These are phyloP conservation scores for Boletus rubroflammeus DNA, from an alignment of 768 basidiomycete species.

Conservation along the genomic window DNA sequence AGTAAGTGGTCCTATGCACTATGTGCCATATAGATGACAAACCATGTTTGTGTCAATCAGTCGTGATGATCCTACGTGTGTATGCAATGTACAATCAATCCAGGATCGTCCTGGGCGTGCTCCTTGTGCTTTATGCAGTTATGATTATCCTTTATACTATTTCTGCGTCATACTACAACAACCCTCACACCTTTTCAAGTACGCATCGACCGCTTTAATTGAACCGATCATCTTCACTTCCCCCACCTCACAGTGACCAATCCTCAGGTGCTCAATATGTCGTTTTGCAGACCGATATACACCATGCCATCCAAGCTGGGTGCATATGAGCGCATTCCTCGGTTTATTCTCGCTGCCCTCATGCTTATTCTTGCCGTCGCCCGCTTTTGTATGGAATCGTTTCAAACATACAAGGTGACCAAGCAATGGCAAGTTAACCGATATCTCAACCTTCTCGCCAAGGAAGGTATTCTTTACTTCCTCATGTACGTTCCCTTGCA, in stretches of 20 bases:
- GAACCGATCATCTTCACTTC: neutral
- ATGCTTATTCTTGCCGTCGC: conserved; percentile 6
- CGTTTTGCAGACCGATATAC: conserved; percentile 9
- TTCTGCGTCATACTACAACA: neutral
- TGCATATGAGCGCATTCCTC: conserved; percentile 10
- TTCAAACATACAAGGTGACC: conserved; percentile 8
- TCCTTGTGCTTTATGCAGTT: conserved; percentile 12
- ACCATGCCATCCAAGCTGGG: neutral
- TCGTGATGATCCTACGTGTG: conserved; percentile 24
- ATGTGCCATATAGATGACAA: neutral
- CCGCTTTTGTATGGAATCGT: conserved; percentile 5
- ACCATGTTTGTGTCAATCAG: neutral
- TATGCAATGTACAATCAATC: conserved; percentile 24
- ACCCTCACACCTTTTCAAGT: conserved; percentile 10
- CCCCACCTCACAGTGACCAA: conserved; percentile 3
- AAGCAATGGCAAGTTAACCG: conserved; percentile 9
- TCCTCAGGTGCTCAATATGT: conserved; percentile 11
- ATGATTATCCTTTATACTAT: neutral
- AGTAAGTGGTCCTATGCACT: conserved; percentile 8
- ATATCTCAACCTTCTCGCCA: conserved; percentile 13
- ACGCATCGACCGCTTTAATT: neutral
- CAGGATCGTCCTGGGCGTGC: conserved; percentile 9
- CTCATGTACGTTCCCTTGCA: conserved; percentile 9
- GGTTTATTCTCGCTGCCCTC: conserved; percentile 9
- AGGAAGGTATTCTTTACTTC: conserved; percentile 19